phyloP scores from a whole-genome alignment of 371 early-diverging fungal species.

The Choanephora cucurbitarum region DNA sequence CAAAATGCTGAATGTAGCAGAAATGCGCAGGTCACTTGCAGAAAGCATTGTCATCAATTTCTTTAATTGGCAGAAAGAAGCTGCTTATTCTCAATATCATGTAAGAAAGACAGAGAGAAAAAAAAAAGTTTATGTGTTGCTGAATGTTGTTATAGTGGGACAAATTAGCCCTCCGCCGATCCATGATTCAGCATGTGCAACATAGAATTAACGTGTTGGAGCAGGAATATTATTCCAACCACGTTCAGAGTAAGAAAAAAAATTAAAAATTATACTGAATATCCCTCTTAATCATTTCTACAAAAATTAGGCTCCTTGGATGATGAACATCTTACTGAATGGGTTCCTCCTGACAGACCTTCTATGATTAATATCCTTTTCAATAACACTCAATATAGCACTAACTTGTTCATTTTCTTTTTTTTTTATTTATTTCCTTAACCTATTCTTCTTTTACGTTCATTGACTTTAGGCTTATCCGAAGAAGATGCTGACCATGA shows the following conservation, averaged over 20 bases:
- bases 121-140: background rate
- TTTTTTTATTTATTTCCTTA: too few species aligned
- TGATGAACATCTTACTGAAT: slow-evolving; percentile 35
- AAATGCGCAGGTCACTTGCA: slow-evolving; percentile 32
- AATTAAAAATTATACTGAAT: slow-evolving; percentile 3
- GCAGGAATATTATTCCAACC: slow-evolving; percentile 36
- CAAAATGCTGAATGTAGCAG: slow-evolving; percentile 22
- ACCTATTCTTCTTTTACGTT: slow-evolving; percentile 23
- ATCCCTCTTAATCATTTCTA: background rate
- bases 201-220: slow-evolving; percentile 31
- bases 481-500: slow-evolving; percentile 34
- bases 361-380: slow-evolving; percentile 43
- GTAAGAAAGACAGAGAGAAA: slow-evolving; percentile 16
- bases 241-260: slow-evolving; percentile 25
- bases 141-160: slow-evolving; percentile 24
- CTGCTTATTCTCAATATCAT: slow-evolving; percentile 35
- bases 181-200: slow-evolving; percentile 36
- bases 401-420: too few species aligned
- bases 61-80: slow-evolving; percentile 26
- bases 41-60: slow-evolving; percentile 25
- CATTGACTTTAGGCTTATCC: slow-evolving; percentile 38
- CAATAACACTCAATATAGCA: too few species aligned
- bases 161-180: slow-evolving; percentile 31
- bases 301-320: slow-evolving; percentile 31
- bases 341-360: slow-evolving; percentile 43